Conservation (phyloP, 2,329 filamentous ascomycete genomes). For the Parafenestella ontariensis region DNA sequence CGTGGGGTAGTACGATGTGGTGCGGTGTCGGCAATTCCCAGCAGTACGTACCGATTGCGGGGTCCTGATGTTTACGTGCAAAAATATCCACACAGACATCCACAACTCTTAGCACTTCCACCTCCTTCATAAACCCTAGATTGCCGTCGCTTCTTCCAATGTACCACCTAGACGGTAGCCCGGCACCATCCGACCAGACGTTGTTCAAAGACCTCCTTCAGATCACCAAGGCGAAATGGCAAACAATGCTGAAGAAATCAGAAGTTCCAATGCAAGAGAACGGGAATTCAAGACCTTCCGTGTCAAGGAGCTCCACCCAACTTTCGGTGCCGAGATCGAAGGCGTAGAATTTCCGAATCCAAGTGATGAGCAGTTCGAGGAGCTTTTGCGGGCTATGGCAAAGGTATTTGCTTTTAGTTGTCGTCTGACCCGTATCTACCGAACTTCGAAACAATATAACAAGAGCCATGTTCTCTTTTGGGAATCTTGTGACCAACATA, state of each 20-base stretch:
- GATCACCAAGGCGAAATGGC: slow-evolving; percentile 30
- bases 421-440: neutral
- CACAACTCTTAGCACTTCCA: neutral
- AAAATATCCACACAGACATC: neutral
- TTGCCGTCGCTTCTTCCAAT: slow-evolving; percentile 9
- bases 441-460: too few species aligned
- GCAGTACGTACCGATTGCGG: slow-evolving; percentile 10
- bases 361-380: neutral
- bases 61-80: neutral
- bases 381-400: neutral
- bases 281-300: slow-evolving; percentile 32
- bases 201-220: slow-evolving; percentile 30
- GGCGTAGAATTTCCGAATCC: slow-evolving; percentile 19
- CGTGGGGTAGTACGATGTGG: slow-evolving; percentile 1
- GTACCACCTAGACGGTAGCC: slow-evolving; percentile 37
- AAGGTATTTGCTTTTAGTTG: neutral
- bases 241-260: slow-evolving; percentile 19
- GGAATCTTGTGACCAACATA: too few species aligned
- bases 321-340: slow-evolving; percentile 46
- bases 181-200: slow-evolving; percentile 23
- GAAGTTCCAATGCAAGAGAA: slow-evolving; percentile 5
- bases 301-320: slow-evolving; percentile 46
- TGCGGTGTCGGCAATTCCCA: slow-evolving; percentile 14
- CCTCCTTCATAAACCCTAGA: neutral
- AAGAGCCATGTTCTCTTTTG: too few species aligned